Conservation (phyloP, 2,329 filamentous ascomycete genomes). For the Ophiostoma novo-ulmi region DNA sequence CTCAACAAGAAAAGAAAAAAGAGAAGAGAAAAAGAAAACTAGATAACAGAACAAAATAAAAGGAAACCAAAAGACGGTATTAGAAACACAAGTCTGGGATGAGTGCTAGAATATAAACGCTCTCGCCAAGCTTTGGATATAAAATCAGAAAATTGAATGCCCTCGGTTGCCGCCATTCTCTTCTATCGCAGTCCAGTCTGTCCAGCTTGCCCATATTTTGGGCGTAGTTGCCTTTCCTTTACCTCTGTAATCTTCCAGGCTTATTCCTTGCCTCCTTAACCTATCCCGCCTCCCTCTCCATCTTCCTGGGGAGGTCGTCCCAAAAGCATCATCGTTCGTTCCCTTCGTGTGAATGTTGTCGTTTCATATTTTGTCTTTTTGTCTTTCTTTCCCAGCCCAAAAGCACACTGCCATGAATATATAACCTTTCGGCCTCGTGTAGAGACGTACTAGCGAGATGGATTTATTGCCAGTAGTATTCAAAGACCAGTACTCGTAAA, state of each 20-base stretch:
- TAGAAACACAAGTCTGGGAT: background rate
- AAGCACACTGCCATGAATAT: background rate
- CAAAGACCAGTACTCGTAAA: constrained; percentile 2
- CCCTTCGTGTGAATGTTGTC: background rate
- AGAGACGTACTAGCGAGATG: constrained; percentile 13
- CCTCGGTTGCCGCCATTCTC: background rate
- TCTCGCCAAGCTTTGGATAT: constrained; percentile 1
- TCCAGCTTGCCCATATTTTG: background rate
- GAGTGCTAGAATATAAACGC: background rate
- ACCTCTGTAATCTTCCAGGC: background rate
- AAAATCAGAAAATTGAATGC: background rate
- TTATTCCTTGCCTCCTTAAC: background rate
- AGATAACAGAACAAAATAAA: background rate
- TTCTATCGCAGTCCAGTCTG: background rate
- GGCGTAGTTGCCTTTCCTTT: background rate
- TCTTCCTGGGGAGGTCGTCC: background rate
- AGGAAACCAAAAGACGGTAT: background rate
- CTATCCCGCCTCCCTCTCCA: background rate
- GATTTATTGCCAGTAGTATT: background rate
- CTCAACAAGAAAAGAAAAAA: background rate
- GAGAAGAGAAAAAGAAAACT: background rate
- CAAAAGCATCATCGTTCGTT: constrained; percentile 8
- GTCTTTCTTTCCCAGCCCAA: constrained; percentile 9
- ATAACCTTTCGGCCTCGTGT: constrained; percentile 4
- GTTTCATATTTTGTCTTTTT: constrained; percentile 4